Base-by-base conservation (phyloP, 78 protist species). In the Dictyostelium capitatum region DNA sequence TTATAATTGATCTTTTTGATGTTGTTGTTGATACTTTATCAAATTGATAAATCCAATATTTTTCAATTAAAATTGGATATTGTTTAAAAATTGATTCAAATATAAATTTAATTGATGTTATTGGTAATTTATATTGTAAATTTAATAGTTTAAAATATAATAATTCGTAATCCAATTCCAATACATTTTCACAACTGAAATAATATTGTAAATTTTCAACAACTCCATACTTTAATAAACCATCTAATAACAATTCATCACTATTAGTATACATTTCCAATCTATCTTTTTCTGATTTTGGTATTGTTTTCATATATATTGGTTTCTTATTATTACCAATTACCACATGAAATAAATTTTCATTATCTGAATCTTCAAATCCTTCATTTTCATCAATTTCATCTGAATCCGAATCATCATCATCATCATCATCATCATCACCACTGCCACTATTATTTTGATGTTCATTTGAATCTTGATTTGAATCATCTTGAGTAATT, bases 281-380 rank as follows among this genome's bases (percentile, higher is more conserved):
- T 62, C 70, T 62, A 62, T 62, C 70, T 3, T 62, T 62, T 62
- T 62, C 70, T 11, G 25, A 62, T 25, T 23, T 62, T 62, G 70
- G 70, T 62, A 25, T 62, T 0, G 70, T 62, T 25, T 62, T 37
- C 70, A 62, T 62, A 25, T 25, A 62, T 8, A 62, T 32, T 8
- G 70, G 70, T 11, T 62, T 62, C 37, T 23, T 32, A 25, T 62
- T 19, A 62, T 25, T 62, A 62, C 28, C 28, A 25, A 56, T 56
- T 56, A 59, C 11, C 9, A 62, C 28, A 62, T 62, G 37, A 6
- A 62, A 62, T 7, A 37, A 37, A 37, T 37, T 37, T 37, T 37
- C 43, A 37, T 37, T 37, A 37, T 37, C 43, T 37, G 43, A 37
- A 37, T 37, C 43, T 3, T 37, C 43, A 37, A 37, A 37, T 3